Evolutionary conservation across 1,284 basidiomycete species (phyloP), one percentile per base, ranked within the genome.

Genomic region (Phlebopus sp.): DNA sequence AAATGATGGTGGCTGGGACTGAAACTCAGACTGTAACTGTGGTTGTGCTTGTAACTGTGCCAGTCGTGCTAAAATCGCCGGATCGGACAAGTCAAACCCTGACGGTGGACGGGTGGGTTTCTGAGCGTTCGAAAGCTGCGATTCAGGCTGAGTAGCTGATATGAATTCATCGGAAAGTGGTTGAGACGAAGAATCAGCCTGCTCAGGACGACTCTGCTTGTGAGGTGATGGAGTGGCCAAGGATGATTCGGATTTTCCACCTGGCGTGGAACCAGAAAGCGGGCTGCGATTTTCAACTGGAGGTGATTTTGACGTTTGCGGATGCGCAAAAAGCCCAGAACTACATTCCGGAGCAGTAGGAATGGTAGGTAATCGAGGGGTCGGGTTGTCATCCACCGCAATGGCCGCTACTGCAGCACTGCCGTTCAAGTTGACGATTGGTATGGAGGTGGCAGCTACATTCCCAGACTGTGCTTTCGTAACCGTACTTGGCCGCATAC

Each of bases 41-140:
- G 38, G 3, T 37, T 56, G 62, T 0, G 47, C 44, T 5, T 65
- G 60, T 14, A 65, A 42, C 18, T 67, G 62, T 21, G 49, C 53
- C 8, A 68, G 47, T 27, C 58, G 60, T 2, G 51, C 48, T 4
- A 64, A 19, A 35, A 63, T 42, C 18, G 15, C 47, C 1, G 60
- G 64, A 49, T 64, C 61, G 2, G 55, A 51, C 0, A 55, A 25
- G 44, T 67, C 64, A 15, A 63, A 7, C 2, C 41, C 41, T 1
- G 53, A 45, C 0, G 42, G 46, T 0, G 53, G 41, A 21, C n/a
- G 44, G 29, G 32, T 31, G 10, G 49, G 43, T 1, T 42, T 29
- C 9, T 46, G 53, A 2, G 39, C 18, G 15, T 11, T 17, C 1
- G 38, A 5, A 11, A 38, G 29, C 14, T 34, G 29, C n/a, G 27